phyloP scores from a whole-genome alignment of 805 yeast species.

The Hanseniaspora thailandica region DNA sequence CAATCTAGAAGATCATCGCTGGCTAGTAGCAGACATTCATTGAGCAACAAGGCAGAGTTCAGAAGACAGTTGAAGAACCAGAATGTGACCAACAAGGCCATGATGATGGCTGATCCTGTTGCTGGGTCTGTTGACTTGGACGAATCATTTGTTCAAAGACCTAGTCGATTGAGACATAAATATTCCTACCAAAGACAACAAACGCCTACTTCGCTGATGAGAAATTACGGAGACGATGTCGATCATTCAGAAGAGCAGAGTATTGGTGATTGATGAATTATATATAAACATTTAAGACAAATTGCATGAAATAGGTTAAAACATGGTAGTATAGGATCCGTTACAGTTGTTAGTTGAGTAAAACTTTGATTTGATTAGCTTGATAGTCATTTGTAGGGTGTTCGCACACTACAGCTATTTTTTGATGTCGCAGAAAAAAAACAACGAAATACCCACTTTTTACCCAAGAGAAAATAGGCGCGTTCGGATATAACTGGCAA shows the following conservation, averaged over 20 bases:
- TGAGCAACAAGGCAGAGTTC: constrained; percentile 4
- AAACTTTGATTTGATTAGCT: too few relatives aligned
- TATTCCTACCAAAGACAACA: not conserved
- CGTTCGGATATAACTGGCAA: too few relatives aligned
- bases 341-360: too few relatives aligned
- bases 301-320: too few relatives aligned
- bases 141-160: constrained; percentile 1
- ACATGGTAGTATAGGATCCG: too few relatives aligned
- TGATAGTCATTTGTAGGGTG: too few relatives aligned
- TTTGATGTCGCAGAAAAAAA: too few relatives aligned
- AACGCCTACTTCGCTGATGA: not conserved
- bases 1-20: constrained; percentile 1
- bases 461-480: too few relatives aligned
- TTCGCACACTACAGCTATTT: too few relatives aligned
- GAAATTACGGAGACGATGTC: not conserved
- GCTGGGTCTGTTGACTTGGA: constrained; percentile 12
- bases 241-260: constrained; percentile 10
- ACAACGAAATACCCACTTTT: too few relatives aligned
- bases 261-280: constrained; percentile 1
- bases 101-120: constrained; percentile 14
- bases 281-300: too few relatives aligned
- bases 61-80: constrained; percentile 3
- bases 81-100: constrained; percentile 8
- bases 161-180: not conserved
- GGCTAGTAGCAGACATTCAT: constrained; percentile 7